Conservation (phyloP, 225 moss, liverwort and hornwort genomes). For the Pleurozium schreberi region DNA sequence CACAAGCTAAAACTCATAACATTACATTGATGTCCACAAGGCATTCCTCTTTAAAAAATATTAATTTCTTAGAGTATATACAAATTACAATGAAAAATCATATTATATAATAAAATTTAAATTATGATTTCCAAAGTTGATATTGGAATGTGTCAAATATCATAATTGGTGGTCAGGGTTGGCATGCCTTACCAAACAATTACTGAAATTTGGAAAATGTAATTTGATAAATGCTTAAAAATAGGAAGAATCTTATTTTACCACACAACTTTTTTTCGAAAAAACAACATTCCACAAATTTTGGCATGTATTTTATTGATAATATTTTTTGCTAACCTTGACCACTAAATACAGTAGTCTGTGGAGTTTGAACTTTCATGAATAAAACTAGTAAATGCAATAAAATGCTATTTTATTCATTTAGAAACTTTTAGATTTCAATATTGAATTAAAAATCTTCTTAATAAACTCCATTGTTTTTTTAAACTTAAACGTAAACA, state of each 20-base stretch:
- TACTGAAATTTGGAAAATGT: not conserved
- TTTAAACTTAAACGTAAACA: not conserved
- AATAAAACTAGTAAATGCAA: not conserved
- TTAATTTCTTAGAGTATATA: fast-evolving
- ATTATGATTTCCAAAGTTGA: not conserved
- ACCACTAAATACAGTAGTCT: fast-evolving
- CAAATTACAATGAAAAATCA: not conserved
- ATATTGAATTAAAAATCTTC: not conserved
- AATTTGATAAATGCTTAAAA: not conserved
- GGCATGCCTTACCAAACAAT: not conserved
- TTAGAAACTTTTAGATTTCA: not conserved
- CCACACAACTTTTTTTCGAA: fast-evolving
- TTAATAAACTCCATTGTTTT: not conserved
- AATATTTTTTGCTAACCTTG: not conserved
- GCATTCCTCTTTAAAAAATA: not conserved
- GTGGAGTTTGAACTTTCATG: not conserved
- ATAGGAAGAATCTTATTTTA: not conserved
- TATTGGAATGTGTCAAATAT: not conserved
- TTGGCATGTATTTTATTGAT: fast-evolving
- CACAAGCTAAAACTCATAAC: too few relatives aligned
- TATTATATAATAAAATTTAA: not conserved
- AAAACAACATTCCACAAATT: not conserved
- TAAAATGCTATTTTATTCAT: not conserved
- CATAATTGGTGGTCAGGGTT: fast-evolving
- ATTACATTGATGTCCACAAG: too few relatives aligned